Base-by-base conservation (phyloP, 1,284 basidiomycete genomes). In the Coniferiporia weirii region DNA sequence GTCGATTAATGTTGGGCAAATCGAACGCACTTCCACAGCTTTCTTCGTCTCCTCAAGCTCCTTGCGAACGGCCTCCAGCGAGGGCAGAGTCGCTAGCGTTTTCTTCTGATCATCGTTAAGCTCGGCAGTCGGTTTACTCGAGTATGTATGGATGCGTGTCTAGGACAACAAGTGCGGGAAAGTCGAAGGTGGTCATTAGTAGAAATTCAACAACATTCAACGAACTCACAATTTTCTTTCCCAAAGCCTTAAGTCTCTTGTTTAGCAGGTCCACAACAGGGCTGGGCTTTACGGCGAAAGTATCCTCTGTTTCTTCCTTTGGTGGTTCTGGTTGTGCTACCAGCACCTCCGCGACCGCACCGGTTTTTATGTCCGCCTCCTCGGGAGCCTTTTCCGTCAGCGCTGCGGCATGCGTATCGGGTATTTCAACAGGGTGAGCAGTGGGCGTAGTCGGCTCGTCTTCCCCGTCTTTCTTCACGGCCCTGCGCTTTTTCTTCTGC, bases 41-140 rank as follows among this genome's bases (percentile, higher is more conserved):
- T 89, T 91, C 71, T 85, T 87, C 46, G 93, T 80, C 62, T 93
- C 91, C 48, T 83, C 84, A 13, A 95, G 75, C 67, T 95, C 93
- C 66, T 89, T 90, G 64, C 83, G 79, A 22, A 85, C 76, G 4
- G 84, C 88, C 68, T 94, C 91, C 43, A 94, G 76, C 9, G 76
- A 76, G 4, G 92, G 82, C 45, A 95, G 79, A 20, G 81, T 83
- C 63, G 82, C 85, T 54, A 93, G 67, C 0, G 80, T 79, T 35
- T 84, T 81, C 64, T 79, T 86, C 73, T 95, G 93, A 71, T 95
- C 93, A 27, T 91, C 89, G 65, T 95, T 91, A 56, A 95, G 79
- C 64, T 86, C 85, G 50, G 83, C 83, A 1, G 76, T 70, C n/a
- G 84, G 80, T 34, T 81, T 85, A 9, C 79, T 68, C 35, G 83